Evolutionary conservation across 2,329 filamentous ascomycete genomes (phyloP), one percentile per base, ranked within the genome.

Genomic region (Amauroascus niger): DNA sequence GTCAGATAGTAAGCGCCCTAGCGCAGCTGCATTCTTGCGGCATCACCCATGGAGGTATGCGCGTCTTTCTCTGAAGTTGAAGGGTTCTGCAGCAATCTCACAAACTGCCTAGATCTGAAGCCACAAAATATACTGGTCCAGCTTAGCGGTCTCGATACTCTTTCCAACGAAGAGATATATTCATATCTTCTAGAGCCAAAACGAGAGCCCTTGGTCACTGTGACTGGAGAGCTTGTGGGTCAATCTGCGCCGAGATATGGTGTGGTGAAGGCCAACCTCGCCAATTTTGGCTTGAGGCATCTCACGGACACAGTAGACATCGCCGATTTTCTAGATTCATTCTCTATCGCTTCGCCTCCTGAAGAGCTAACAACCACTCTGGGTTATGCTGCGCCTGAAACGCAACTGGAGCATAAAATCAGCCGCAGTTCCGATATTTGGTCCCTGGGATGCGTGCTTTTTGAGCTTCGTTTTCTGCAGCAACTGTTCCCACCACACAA

Each of bases 341-440:
- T 45, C 26, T 45, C 41, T 16, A 45, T 45, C n/a, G 22, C 14
- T 28, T 45, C 41, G 8, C 41, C 41, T 45, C 26, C 41, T 14
- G 22, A 45, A 16, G 26, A 6, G 28, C 16, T 45, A 22, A 45
- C 22, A 7, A 45, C 41, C 11, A 45, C 41, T 13, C 11, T 45
- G 24, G 24, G 41, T 30, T 45, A 45, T 45, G 41, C 24, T 30
- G 41, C 41, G 3, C 41, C 41, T 3, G 41, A 45, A 16, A 45
- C 13, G 14, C 41, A n/a, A 22, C 13, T 45, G 26, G 41, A 45
- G 14, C 41, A 45, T 16, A 45, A 28, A 16, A 45, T 45, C 4
- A 45, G 41, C n/a, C 41, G 41, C n/a, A 28, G 41, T 45, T 45
- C 41, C 26, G 41, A 45, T 28, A 18, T 45, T 4, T 45, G 41